Conservation (phyloP, 2,329 filamentous ascomycete species). For the Trichophyton simii region DNA sequence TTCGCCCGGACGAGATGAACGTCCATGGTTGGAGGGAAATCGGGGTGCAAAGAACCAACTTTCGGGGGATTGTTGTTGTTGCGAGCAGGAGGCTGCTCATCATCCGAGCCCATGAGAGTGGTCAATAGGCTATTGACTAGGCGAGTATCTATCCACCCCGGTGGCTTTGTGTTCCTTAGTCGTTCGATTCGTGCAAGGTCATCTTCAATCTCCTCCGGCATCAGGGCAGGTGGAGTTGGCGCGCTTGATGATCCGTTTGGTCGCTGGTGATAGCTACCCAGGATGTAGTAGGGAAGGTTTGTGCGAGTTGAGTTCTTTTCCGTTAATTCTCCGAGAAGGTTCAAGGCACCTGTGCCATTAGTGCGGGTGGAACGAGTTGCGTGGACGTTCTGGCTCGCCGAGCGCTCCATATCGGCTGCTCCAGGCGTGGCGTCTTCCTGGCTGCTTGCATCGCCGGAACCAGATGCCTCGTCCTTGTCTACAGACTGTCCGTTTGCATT, state of each 20-base stretch:
- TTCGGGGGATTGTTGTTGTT: constrained; percentile 7
- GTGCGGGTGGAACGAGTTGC: constrained; percentile 43
- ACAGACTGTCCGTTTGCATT: constrained; percentile 30
- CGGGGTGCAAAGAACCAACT: constrained; percentile 32
- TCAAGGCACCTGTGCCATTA: constrained; percentile 41
- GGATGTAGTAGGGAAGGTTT: constrained; percentile 35
- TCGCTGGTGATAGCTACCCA: constrained; percentile 35
- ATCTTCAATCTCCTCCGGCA: constrained; percentile 37
- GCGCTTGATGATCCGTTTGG: constrained; percentile 30
- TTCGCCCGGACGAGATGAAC: constrained; percentile 30
- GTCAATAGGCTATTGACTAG: constrained; percentile 30
- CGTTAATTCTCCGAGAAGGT: constrained; percentile 45
- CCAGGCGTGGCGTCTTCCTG: constrained; percentile 32
- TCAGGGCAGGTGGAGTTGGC: constrained; percentile 31
- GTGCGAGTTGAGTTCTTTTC: constrained; percentile 36
- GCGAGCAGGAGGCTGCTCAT: not conserved
- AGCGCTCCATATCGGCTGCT: constrained; percentile 48
- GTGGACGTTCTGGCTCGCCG: constrained; percentile 44
- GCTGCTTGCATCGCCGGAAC: constrained; percentile 26
- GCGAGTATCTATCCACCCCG: constrained; percentile 31
- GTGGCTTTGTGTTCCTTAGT: constrained; percentile 24
- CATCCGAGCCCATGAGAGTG: constrained; percentile 15
- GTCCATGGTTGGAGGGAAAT: constrained; percentile 33
- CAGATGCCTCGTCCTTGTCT: constrained; percentile 28
- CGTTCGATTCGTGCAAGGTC: constrained; percentile 32